phyloP scores from a whole-genome alignment of 176 grass and related monocot species.

The Oryza longistaminata region DNA sequence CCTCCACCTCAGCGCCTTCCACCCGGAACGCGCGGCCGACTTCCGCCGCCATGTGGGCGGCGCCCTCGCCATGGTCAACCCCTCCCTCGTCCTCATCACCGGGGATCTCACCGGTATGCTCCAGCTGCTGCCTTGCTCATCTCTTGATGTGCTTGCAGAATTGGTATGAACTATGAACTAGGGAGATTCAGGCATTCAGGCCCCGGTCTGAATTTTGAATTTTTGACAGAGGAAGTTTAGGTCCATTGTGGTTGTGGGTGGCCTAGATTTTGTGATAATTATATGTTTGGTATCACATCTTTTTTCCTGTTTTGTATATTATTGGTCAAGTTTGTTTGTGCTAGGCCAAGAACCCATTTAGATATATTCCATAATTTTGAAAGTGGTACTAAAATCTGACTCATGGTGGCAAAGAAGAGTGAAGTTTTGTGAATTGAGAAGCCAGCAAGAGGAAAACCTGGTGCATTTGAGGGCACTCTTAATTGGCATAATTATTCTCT shows the following conservation, averaged over 20 bases:
- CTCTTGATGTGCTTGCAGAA: neutral
- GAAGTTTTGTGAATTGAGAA: neutral
- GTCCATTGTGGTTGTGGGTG: neutral
- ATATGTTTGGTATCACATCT: neutral
- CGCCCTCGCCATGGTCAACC: slow-evolving; percentile 57
- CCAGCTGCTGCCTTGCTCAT: neutral
- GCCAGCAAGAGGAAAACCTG: neutral
- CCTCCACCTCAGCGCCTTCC: slow-evolving; percentile 70
- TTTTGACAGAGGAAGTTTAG: neutral
- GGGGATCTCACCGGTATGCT: slow-evolving; percentile 34
- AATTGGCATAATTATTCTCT: neutral
- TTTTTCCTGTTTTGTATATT: neutral
- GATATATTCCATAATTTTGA: neutral
- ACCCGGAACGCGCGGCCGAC: slow-evolving; percentile 61
- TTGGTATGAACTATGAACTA: neutral
- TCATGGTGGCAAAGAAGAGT: neutral
- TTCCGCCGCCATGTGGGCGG: slow-evolving; percentile 56
- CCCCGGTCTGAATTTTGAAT: neutral
- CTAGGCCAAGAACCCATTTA: neutral
- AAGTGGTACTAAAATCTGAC: neutral
- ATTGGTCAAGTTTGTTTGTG: neutral
- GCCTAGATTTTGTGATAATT: neutral
- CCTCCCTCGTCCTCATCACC: slow-evolving; percentile 48
- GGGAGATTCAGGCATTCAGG: too few relatives aligned
- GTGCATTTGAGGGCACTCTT: neutral